Percentiles rank a stretch among this genome's conserved stretches.
These are phyloP conservation scores for Diacronema lutheri DNA, from an alignment of 78 protist species.

Conservation along the genomic window DNA sequence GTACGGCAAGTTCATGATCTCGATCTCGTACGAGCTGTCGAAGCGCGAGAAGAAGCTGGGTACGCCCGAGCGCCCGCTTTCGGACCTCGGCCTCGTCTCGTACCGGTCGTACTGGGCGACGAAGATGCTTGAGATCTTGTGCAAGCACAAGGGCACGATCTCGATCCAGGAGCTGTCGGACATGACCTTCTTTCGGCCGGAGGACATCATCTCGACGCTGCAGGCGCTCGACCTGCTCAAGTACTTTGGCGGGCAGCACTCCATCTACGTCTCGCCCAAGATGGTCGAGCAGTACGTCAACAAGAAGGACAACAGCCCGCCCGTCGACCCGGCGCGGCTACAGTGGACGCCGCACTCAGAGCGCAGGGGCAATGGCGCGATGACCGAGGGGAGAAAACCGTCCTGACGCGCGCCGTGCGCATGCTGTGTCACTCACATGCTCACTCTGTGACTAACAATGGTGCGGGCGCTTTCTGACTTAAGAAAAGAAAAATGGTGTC, in stretches of 20 bases:
- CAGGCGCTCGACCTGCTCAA: constrained; percentile 11
- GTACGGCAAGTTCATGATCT: constrained; percentile 41
- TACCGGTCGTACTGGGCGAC: constrained; percentile 60
- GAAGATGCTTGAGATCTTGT: constrained; percentile 38
- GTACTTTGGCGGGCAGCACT: constrained; percentile 18
- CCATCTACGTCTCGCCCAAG: constrained; percentile 17
- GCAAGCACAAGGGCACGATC: constrained; percentile 10
- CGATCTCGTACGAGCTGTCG: constrained; percentile 47
- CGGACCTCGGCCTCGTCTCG: constrained; percentile 90
- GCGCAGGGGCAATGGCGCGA: neutral
- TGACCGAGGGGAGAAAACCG: too few relatives aligned
- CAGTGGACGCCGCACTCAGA: neutral
- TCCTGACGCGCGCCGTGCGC: too few relatives aligned
- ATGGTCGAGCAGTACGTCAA: neutral
- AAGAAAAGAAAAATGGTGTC: too few relatives aligned
- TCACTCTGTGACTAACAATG: too few relatives aligned
- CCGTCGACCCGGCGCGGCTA: neutral
- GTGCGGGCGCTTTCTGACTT: too few relatives aligned
- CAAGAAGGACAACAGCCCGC: neutral
- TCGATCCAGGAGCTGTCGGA: constrained; percentile 60
- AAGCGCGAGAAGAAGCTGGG: constrained; percentile 85
- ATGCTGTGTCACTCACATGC: too few relatives aligned
- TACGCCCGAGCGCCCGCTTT: constrained; percentile 97
- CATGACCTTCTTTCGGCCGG: constrained; percentile 37
- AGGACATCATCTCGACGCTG: neutral